Evolutionary conservation across 108 stramenopile genomes (phyloP).

Genomic region (Skeletonema tropicum): DNA sequence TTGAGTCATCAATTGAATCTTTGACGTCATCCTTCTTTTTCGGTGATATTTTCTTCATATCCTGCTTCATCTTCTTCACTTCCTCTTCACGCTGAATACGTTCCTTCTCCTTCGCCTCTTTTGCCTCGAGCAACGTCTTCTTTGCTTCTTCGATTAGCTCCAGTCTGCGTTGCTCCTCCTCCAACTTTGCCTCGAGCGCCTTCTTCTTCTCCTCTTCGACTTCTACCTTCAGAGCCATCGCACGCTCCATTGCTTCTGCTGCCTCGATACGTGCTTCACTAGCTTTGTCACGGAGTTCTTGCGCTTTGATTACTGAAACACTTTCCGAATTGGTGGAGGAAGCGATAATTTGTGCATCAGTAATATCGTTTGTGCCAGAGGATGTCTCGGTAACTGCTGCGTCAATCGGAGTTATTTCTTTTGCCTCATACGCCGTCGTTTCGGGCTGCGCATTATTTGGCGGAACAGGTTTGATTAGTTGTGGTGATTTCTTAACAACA

Average conservation of each 20-base stretch:
- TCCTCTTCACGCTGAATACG: slow-evolving; percentile 8
- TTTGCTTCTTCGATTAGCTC: neutral
- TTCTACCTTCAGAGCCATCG: slow-evolving; percentile 9
- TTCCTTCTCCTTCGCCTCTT: slow-evolving; percentile 8
- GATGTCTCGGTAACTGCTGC: slow-evolving; percentile 30
- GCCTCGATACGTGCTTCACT: slow-evolving; percentile 23
- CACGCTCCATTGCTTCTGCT: slow-evolving; percentile 38
- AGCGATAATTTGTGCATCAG: neutral
- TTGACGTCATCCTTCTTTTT: neutral
- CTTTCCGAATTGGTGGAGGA: neutral
- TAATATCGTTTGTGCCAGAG: neutral
- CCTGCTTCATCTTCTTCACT: slow-evolving; percentile 3
- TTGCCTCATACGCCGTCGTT: neutral
- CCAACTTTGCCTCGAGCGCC: slow-evolving; percentile 8
- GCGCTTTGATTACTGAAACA: neutral
- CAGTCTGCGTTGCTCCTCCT: neutral
- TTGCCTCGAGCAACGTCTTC: neutral
- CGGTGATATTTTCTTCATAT: neutral
- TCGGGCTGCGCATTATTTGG: neutral
- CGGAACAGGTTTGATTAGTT: neutral
- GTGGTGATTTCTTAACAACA: neutral
- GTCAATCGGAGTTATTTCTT: slow-evolving; percentile 3
- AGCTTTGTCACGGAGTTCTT: slow-evolving; percentile 34
- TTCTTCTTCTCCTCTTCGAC: slow-evolving; percentile 12
- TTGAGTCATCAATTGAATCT: neutral